These are phyloP conservation scores for Candida qinlingensis DNA, from an alignment of 805 yeast species.

Conservation along the genomic window DNA sequence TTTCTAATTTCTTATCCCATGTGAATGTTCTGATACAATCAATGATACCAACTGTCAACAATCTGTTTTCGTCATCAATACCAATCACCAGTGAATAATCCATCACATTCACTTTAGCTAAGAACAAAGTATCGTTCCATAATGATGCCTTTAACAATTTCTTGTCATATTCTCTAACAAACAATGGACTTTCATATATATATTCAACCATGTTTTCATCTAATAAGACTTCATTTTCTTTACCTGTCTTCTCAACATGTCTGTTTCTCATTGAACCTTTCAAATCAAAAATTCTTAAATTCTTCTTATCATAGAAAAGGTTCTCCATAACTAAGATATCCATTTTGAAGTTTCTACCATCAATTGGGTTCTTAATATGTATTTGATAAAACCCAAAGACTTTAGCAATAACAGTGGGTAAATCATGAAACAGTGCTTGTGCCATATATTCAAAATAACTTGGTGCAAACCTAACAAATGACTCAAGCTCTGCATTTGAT, in stretches of 20 bases:
- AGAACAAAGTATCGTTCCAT: conserved; percentile 91
- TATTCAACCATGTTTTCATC: conserved; percentile 99
- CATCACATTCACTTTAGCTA: conserved; percentile 98
- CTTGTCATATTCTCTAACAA: conserved; percentile 89
- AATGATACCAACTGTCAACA: conserved; percentile 87
- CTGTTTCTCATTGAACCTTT: conserved; percentile 98
- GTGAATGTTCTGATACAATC: conserved; percentile 93
- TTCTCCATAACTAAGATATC: conserved; percentile 96
- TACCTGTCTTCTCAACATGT: conserved; percentile 94
- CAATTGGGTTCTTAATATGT: conserved; percentile 72
- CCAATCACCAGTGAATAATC: conserved; percentile 95
- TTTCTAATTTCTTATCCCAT: conserved; percentile 97
- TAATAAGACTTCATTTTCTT: conserved; percentile 85
- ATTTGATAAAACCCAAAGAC: conserved; percentile 95
- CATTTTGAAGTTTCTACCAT: conserved; percentile 75
- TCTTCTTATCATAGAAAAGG: conserved; percentile 75
- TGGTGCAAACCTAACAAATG: conserved; percentile 93
- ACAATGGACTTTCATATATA: conserved; percentile 92
- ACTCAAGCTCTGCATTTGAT: conserved; percentile 82
- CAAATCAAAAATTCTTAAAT: conserved; percentile 84
- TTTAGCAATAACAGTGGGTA: conserved; percentile 92
- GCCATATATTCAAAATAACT: conserved; percentile 94
- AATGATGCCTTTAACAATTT: conserved; percentile 78
- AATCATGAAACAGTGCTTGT: conserved; percentile 88
- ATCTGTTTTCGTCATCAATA: conserved; percentile 62